Evolutionary conservation across 2,329 filamentous ascomycete species (phyloP), one percentile per base, ranked within the genome.

Genomic region (Colletotrichum sp.): DNA sequence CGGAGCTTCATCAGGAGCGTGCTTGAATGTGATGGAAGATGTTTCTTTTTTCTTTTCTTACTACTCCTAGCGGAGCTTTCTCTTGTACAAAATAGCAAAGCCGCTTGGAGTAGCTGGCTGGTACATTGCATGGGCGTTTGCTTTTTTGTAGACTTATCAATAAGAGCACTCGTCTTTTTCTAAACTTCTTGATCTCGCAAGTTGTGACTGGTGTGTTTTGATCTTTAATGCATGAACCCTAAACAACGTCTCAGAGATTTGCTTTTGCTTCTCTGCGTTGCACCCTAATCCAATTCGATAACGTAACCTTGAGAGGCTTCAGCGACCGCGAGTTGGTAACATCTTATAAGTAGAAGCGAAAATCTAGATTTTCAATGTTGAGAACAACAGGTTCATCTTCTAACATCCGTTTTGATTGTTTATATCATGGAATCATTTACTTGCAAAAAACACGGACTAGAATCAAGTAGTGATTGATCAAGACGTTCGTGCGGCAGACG

Each of bases 21-120:
- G 64, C 30, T 73, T 65, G 70, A 34, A 72, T 63, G 64, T 65
- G 70, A 65, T 73, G 59, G 57, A 74, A 55, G 64, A 69, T 64
- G 26, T 65, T 71, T 44, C 13, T 69, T 60, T 52, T 57, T 59
- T 10, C 26, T 75, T 75, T 75, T 73, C 34, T 73, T 55, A 68
- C 64, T 65, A 65, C 64, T 62, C 44, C 48, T 24, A 9, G 68
- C 52, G 64, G 59, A 69, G 44, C 64, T 69, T 75, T 75, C 70
- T 36, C 12, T 22, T 69, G 70, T 75, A 75, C 26, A 75, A 70
- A 68, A 75, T 68, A 73, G 26, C n/a, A 60, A 75, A 60, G 70
- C 64, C 70, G 36, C 70, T 65, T 73, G 70, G 63, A 60, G 59
- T 75, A 75, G 70, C 70, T 73, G 70, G 73, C 70, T 69, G 70